Conservation (phyloP, 164 flowering plant species). For the Aristolochia californica region DNA sequence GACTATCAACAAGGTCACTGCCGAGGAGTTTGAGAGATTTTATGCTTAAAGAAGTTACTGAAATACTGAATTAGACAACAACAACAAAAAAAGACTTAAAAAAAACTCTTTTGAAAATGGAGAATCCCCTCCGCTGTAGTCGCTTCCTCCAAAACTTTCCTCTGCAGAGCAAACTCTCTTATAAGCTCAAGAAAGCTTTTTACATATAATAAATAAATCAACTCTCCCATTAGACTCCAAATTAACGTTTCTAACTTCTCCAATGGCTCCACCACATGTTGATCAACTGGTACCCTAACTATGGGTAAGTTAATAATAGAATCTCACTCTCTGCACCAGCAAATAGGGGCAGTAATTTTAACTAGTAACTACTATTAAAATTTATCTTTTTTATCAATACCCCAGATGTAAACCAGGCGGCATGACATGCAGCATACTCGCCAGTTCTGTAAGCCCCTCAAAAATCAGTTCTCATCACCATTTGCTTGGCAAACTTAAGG, state of each 20-base stretch:
- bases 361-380: slow-evolving; percentile 40
- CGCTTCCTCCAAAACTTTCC: slow-evolving; percentile 22
- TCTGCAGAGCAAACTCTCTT: slow-evolving; percentile 21
- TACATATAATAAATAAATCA: slow-evolving; percentile 7
- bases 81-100: too few species aligned
- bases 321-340: slow-evolving; percentile 41
- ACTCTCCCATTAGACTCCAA: slow-evolving; percentile 7
- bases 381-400: slow-evolving; percentile 31
- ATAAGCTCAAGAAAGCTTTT: slow-evolving; percentile 22
- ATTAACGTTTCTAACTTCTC: slow-evolving; percentile 9
- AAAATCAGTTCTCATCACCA: slow-evolving; percentile 23
- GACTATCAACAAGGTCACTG: too few species aligned
- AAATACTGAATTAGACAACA: too few species aligned
- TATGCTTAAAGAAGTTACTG: too few species aligned
- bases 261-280: slow-evolving; percentile 5
- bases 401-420: slow-evolving; percentile 52
- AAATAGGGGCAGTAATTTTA: slow-evolving; percentile 36
- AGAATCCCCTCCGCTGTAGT: slow-evolving; percentile 16
- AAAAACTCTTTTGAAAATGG: slow-evolving; percentile 76
- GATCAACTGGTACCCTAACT: slow-evolving; percentile 10
- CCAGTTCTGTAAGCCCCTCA: slow-evolving; percentile 63
- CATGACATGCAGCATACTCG: slow-evolving; percentile 49
- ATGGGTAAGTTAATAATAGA: slow-evolving; percentile 20
- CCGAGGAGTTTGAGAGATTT: too few species aligned
- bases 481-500: slow-evolving; percentile 29